These are phyloP conservation scores for Venturia pyrina DNA, from an alignment of 2,329 filamentous ascomycete species.

Conservation along the genomic window DNA sequence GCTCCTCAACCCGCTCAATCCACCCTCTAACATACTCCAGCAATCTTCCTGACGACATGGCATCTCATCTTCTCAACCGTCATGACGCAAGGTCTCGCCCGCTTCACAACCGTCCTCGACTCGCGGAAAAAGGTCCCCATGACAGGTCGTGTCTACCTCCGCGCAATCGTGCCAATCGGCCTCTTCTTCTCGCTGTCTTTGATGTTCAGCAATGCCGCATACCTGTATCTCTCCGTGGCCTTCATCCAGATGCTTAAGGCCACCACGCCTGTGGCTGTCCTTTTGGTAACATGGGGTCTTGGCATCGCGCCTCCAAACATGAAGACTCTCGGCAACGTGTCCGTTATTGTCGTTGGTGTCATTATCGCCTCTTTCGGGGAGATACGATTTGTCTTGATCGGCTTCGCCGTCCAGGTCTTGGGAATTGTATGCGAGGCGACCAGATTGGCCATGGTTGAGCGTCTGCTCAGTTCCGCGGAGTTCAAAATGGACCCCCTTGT, in stretches of 20 bases:
- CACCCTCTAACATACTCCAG: conserved; percentile 37
- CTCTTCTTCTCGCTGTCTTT: conserved; percentile 17
- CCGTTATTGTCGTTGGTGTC: conserved; percentile 88
- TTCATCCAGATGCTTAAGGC: conserved; percentile 47
- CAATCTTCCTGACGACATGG: conserved; percentile 56
- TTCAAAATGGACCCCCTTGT: conserved; percentile 90
- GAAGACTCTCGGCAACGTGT: conserved; percentile 85
- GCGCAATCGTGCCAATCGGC: conserved; percentile 19
- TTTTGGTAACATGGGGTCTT: conserved; percentile 80
- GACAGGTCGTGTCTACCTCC: conserved; percentile 18
- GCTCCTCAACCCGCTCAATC: not conserved
- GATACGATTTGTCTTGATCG: conserved; percentile 79
- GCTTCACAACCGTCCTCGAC: conserved; percentile 17
- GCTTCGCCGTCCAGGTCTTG: conserved; percentile 68
- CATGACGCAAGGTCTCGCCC: conserved; percentile 19
- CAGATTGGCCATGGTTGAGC: conserved; percentile 75
- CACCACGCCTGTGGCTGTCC: conserved; percentile 86
- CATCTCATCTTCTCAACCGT: conserved; percentile 19
- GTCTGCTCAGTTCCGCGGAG: conserved; percentile 68
- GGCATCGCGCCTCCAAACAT: conserved; percentile 76
- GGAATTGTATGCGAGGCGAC: conserved; percentile 76
- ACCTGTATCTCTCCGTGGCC: conserved; percentile 19
- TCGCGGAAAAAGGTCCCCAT: conserved; percentile 19
- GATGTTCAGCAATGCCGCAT: conserved; percentile 19
- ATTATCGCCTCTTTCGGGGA: conserved; percentile 91